Percentiles rank a stretch among this genome's conserved stretches.
Conservation (phyloP, 805 yeast genomes). For the Spathaspora gorwiae region DNA sequence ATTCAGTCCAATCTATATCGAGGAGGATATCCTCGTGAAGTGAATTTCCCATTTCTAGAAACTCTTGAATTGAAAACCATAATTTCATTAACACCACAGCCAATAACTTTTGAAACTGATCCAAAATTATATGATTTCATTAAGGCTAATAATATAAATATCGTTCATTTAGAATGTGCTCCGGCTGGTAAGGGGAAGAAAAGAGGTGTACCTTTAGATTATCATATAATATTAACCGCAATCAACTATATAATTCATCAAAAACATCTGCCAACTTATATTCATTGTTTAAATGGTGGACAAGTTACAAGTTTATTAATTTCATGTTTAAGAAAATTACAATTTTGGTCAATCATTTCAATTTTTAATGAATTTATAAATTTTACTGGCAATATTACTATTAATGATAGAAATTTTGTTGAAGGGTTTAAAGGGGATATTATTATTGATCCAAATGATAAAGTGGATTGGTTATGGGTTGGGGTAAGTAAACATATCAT, state of each 20-base stretch:
- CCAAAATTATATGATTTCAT: slow-evolving; percentile 51
- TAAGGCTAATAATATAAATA: slow-evolving; percentile 44
- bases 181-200: slow-evolving; percentile 75
- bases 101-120: slow-evolving; percentile 54
- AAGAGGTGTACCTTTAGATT: slow-evolving; percentile 76
- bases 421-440: slow-evolving; percentile 72
- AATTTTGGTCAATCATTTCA: slow-evolving; percentile 85
- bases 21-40: slow-evolving; percentile 82
- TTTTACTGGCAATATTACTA: slow-evolving; percentile 71
- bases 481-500: slow-evolving; percentile 58
- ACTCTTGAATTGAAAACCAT: slow-evolving; percentile 66
- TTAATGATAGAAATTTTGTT: slow-evolving; percentile 79
- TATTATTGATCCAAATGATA: slow-evolving; percentile 38
- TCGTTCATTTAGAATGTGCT: slow-evolving; percentile 65
- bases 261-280: slow-evolving; percentile 63
- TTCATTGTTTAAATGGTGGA: slow-evolving; percentile 89
- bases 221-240: slow-evolving; percentile 54
- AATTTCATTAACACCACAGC: slow-evolving; percentile 74
- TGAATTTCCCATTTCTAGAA: slow-evolving; percentile 64
- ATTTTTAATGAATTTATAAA: slow-evolving; percentile 80
- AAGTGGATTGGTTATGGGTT: slow-evolving; percentile 63
- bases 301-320: slow-evolving; percentile 78
- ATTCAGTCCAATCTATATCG: slow-evolving; percentile 69
- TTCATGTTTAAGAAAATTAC: slow-evolving; percentile 79
- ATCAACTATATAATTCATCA: slow-evolving; percentile 59